Base-by-base conservation (phyloP, 352 stramenopile species). In the Pythium dissimile region DNA sequence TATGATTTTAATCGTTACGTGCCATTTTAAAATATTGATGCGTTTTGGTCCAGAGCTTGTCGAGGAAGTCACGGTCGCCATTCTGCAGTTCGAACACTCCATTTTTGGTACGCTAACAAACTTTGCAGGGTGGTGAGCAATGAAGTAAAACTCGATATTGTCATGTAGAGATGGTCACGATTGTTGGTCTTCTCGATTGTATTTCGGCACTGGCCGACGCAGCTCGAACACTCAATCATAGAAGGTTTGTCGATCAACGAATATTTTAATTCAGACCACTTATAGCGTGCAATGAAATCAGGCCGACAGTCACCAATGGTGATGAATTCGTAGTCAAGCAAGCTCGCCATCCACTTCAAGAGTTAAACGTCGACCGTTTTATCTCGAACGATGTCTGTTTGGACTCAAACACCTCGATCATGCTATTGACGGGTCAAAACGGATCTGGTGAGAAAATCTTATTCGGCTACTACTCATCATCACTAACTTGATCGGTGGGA, bases 351-450 rank as follows among this genome's bases (percentile, higher is more conserved):
- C 86, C 86, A 31, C 75, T 95, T 4, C 86, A 95, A 72, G 82
- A 95, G 54, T 55, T 93, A 21, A 68, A 91, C 20, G 86, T 93
- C 3, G 84, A 93, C 38, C 67, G 84, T 27, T 95, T 89, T 38
- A 95, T 95, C 35, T 65, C 84, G 11, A 95, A 95, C 41, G 84
- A 94, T 46, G 60, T 92, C 23, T 44, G 60, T 20, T 45, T 94
- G 11, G 69, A 75, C 21, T 41, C 47, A 13, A 59, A 55, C 18
- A 62, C 73, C 7, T 69, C 77, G 46, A 61, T 92, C 26, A 80
- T 87, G 54, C 61, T 95, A 39, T 64, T 94, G 39, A 93, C 86
- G 3, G 86, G 86, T 6, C 80, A 89, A 52, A 95, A 95, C 54
- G 86, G 86, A 70, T 95, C 86, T 24, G 86, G 86, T 94, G 46